phyloP scores from a whole-genome alignment of 1,284 basidiomycete species.

The Ustilago trichophora region DNA sequence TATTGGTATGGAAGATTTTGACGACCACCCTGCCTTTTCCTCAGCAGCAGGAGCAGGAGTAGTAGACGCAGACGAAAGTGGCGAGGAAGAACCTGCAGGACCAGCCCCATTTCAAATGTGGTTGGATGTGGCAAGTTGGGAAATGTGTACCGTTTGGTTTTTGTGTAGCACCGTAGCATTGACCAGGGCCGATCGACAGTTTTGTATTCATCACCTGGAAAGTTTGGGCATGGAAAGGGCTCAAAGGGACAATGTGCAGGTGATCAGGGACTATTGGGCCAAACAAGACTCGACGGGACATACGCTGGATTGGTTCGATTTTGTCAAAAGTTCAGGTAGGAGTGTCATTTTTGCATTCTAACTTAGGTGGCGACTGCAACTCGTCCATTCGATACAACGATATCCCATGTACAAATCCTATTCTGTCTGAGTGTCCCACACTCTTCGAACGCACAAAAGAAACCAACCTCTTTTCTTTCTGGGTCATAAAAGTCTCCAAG shows the following conservation, averaged over 20 bases:
- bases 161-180: conserved; percentile 43
- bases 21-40: too few species aligned
- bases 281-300: conserved; percentile 42
- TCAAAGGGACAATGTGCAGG: conserved; percentile 48
- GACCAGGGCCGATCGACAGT: conserved; percentile 24
- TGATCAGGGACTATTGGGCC: conserved; percentile 39
- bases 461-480: too few species aligned
- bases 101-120: conserved; percentile 39
- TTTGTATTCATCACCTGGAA: conserved; percentile 45
- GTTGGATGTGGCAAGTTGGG: conserved; percentile 47
- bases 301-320: conserved; percentile 48
- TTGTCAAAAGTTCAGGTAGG: conserved; percentile 25
- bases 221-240: conserved; percentile 42
- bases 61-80: conserved; percentile 1
- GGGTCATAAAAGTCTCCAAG: neutral
- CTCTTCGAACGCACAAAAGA: too few species aligned
- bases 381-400: too few species aligned
- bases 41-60: neutral
- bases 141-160: conserved; percentile 57
- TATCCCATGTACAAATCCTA: too few species aligned
- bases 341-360: conserved; percentile 42
- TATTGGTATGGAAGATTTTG: neutral
- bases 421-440: too few species aligned
- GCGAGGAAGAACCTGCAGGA: too few species aligned
- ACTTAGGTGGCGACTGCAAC: too few species aligned